Percentiles rank a stretch among this genome's conserved stretches.
Conservation (phyloP, 768 basidiomycete species). For the Suillus subluteus region DNA sequence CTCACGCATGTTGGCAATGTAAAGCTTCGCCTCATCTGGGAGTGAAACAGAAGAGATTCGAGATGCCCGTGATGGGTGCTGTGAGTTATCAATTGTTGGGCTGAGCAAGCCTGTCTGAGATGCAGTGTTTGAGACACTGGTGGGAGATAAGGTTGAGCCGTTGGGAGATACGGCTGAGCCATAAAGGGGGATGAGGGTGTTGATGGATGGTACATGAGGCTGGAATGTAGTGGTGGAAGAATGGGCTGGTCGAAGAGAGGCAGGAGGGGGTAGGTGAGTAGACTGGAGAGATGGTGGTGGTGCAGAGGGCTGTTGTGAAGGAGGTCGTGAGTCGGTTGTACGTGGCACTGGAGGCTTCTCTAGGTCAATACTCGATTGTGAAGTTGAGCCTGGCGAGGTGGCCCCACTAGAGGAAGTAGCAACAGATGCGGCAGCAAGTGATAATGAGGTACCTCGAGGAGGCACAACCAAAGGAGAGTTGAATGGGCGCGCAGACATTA, state of each 20-base stretch:
- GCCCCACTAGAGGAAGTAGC: constrained; percentile 7
- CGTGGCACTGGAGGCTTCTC: not conserved
- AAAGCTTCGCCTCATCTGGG: constrained; percentile 77
- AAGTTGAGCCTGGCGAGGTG: constrained; percentile 31
- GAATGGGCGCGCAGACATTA: not conserved
- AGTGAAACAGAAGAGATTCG: constrained; percentile 63
- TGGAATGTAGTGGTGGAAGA: constrained; percentile 30
- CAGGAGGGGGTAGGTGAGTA: not conserved
- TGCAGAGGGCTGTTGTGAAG: constrained; percentile 11
- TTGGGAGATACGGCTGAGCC: constrained; percentile 2
- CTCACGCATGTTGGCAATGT: constrained; percentile 70
- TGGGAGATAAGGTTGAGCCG: constrained; percentile 18
- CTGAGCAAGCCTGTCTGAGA: constrained; percentile 21
- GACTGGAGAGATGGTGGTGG: constrained; percentile 14
- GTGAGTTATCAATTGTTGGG: constrained; percentile 35
- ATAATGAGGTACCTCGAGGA: constrained; percentile 25
- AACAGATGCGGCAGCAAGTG: constrained; percentile 15
- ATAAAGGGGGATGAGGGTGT: constrained; percentile 22
- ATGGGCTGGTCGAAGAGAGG: constrained; percentile 11
- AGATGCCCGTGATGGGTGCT: constrained; percentile 62
- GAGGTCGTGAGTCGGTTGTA: constrained; percentile 7
- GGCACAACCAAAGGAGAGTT: constrained; percentile 23
- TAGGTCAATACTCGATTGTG: constrained; percentile 18
- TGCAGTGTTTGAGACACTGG: constrained; percentile 22
- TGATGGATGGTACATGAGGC: constrained; percentile 37